Evolutionary conservation across 2,329 filamentous ascomycete species (phyloP), one percentile per base, ranked within the genome.

Genomic region (Cladosporium sp.): DNA sequence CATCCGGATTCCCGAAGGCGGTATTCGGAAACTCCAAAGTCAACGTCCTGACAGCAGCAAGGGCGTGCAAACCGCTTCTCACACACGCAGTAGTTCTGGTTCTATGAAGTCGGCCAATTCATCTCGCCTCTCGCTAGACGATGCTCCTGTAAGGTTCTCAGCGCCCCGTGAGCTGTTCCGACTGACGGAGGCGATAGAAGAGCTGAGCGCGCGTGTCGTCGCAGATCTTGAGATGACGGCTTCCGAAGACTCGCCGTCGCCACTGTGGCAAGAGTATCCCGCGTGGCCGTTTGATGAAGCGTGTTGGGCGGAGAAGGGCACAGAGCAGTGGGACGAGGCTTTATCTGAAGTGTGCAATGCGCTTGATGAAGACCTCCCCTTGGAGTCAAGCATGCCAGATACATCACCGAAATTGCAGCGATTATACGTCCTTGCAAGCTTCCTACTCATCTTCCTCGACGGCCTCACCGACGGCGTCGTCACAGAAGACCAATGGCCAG

Each of bases 101-200:
- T 51, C 47, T 36, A n/a, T 39, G 37, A 45, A 45, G 25, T 45
- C 42, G 14, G 37, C 19, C n/a, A 17, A 17, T 6, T 51, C 43
- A 19, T 40, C 55, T 15, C 37, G 51, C 28, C n/a, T 54, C 45
- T 56, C 57, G 28, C 62, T 59, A n/a, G 63, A 64, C 55, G 62
- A 66, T 52, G 69, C 64, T 71, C 84, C 81, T 60, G 82, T 90
- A 62, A 85, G 85, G 70, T 87, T 88, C 70, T 93, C 92, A 11
- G 92, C 92, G 1, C 93, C 94, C 0, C 86, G 89, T 61, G 93
- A 97, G 73, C 80, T 97, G 8, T 95, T 96, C 75, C 87, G 88
- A 70, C 83, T 99, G 68, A 97, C 92, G 5, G 90, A 96, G 72
- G 84, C 87, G 11, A 82, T 96, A 72, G 83, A 86, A 68, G 79